Evolutionary conservation across 768 basidiomycete genomes (phyloP).

Genomic region (Asterophora lycoperdoides): DNA sequence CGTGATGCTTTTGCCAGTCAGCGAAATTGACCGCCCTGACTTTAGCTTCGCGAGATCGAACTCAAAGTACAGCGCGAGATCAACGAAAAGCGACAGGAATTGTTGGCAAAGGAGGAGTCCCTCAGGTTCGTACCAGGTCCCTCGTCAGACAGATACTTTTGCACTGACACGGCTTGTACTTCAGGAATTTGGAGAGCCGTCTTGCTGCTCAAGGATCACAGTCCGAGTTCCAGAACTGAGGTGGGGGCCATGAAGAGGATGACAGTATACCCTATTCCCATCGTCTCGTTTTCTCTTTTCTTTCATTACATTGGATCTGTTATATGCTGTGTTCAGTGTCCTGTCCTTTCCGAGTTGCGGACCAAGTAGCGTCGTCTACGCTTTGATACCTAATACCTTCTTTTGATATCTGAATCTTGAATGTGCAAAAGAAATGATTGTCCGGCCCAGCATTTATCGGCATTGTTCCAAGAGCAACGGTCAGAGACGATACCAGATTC

Average conservation of each 20-base stretch:
- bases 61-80: conserved; percentile 97
- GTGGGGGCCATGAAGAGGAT: conserved; percentile 2
- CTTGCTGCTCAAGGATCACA: conserved; percentile 86
- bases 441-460: conserved; percentile 9
- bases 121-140: conserved; percentile 54
- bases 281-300: conserved; percentile 17
- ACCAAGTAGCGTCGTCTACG: conserved; percentile 21
- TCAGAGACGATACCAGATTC: neutral
- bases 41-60: conserved; percentile 91
- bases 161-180: conserved; percentile 8
- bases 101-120: conserved; percentile 94
- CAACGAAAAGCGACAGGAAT: conserved; percentile 94
- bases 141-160: neutral
- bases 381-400: neutral
- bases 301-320: conserved; percentile 28
- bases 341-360: conserved; percentile 27
- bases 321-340: conserved; percentile 29
- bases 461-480: conserved; percentile 3
- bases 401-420: neutral
- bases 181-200: conserved; percentile 84
- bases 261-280: conserved; percentile 19
- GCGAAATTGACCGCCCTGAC: conserved; percentile 9
- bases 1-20: neutral
- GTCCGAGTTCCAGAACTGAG: conserved; percentile 70
- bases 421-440: neutral